Evolutionary conservation across 2,329 filamentous ascomycete genomes (phyloP).

Genomic region (Fonsecaea multimorphosa): DNA sequence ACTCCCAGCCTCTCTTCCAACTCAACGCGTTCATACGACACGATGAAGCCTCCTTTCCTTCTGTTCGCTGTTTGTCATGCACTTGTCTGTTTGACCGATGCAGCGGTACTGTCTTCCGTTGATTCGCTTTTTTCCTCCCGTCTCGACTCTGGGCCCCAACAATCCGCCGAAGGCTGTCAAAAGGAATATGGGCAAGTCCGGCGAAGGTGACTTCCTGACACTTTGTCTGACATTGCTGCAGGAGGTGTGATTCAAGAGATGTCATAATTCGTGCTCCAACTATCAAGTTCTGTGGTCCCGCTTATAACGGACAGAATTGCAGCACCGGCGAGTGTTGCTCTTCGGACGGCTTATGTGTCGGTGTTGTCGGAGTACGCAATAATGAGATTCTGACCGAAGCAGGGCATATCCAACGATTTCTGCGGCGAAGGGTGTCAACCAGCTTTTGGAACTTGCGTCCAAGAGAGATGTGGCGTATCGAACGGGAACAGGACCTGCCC

Average conservation of each 20-base stretch:
- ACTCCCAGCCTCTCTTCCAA: neutral
- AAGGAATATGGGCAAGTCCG: conserved; percentile 29
- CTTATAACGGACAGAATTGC: conserved; percentile 12
- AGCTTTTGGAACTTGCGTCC: conserved; percentile 3
- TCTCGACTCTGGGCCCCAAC: neutral
- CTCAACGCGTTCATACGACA: neutral
- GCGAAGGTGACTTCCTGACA: neutral
- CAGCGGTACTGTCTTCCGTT: neutral
- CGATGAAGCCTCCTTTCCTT: conserved; percentile 21
- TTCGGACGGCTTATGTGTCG: conserved; percentile 4
- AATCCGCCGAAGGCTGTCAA: conserved; percentile 34
- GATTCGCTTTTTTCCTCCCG: neutral
- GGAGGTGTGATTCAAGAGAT: conserved; percentile 19
- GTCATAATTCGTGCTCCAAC: neutral
- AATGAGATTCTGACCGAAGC: neutral
- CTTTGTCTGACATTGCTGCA: conserved; percentile 2
- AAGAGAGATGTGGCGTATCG: conserved; percentile 20
- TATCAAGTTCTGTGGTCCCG: conserved; percentile 20
- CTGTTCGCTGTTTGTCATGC: conserved; percentile 8
- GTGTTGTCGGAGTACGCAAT: neutral
- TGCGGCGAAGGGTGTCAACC: conserved; percentile 7
- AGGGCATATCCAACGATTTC: conserved; percentile 6
- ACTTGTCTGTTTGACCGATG: neutral
- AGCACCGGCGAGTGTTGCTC: conserved; percentile 21
- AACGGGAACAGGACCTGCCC: conserved; percentile 16